phyloP scores from a whole-genome alignment of 176 grass and related monocot species.

The Elymus sibiricus region DNA sequence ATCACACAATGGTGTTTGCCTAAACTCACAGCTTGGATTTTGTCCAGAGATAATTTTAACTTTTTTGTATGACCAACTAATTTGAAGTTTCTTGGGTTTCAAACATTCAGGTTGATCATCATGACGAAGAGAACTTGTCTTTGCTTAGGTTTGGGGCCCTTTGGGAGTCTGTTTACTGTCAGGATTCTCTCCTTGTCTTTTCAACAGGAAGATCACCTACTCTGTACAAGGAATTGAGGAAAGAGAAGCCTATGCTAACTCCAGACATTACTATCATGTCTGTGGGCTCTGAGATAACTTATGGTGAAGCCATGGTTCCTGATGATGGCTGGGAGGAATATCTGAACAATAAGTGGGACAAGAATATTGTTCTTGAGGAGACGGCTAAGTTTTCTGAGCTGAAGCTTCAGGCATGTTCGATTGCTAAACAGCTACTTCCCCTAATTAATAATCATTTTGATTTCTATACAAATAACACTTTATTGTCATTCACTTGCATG shows the following conservation, averaged over 20 bases:
- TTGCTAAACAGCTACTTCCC: background rate
- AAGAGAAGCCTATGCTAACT: constrained; percentile 70
- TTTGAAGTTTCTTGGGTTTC: constrained; percentile 1
- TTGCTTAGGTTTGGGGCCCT: constrained; percentile 66
- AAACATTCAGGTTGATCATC: constrained; percentile 64
- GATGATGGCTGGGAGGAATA: constrained; percentile 62
- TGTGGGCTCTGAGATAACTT: constrained; percentile 74
- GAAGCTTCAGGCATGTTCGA: constrained; percentile 43
- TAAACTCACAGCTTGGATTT: background rate
- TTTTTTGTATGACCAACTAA: background rate
- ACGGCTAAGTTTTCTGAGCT: constrained; percentile 51
- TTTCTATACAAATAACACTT: background rate
- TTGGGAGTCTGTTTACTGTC: constrained; percentile 68
- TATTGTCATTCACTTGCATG: constrained; percentile 5
- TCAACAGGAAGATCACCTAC: constrained; percentile 72
- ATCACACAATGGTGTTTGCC: constrained; percentile 80
- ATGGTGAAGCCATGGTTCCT: constrained; percentile 64
- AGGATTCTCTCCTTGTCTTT: constrained; percentile 70
- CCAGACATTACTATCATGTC: constrained; percentile 86
- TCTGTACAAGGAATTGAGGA: constrained; percentile 63
- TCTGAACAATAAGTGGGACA: constrained; percentile 70
- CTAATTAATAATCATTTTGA: background rate
- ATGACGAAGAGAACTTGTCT: constrained; percentile 59
- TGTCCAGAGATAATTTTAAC: background rate
- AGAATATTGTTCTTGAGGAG: constrained; percentile 56